A percentile compares a stretch with the other conserved stretches of the same genome.
Conservation (phyloP, 768 basidiomycete genomes). For the Boletus rubescentipes region DNA sequence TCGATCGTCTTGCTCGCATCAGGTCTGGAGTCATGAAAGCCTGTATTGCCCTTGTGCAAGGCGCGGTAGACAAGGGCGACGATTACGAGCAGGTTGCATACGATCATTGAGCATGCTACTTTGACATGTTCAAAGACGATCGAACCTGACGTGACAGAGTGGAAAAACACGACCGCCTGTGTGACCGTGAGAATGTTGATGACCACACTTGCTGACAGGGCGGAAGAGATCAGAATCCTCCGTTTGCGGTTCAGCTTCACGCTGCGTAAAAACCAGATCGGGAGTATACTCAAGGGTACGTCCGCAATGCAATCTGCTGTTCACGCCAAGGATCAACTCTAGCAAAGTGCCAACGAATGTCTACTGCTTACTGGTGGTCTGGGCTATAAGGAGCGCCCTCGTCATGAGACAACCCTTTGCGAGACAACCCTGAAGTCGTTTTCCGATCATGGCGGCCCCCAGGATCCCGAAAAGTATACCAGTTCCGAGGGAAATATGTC, state of each 20-base stretch:
- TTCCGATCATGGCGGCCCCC: slow-evolving; percentile 1
- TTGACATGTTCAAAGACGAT: slow-evolving; percentile 26
- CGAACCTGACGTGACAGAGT: slow-evolving; percentile 1
- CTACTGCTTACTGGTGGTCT: slow-evolving; percentile 21
- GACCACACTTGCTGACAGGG: slow-evolving; percentile 23
- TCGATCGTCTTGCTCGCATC: background rate
- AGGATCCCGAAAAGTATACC: slow-evolving; percentile 19
- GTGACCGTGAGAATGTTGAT: slow-evolving; percentile 21
- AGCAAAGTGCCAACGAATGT: background rate
- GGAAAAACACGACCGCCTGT: slow-evolving; percentile 9
- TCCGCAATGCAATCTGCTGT: slow-evolving; percentile 25
- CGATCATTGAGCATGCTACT: slow-evolving; percentile 15
- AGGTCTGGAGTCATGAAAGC: background rate
- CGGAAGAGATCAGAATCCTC: slow-evolving; percentile 18
- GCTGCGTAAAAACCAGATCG: slow-evolving; percentile 15
- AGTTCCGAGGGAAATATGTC: background rate
- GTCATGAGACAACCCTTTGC: slow-evolving; percentile 7
- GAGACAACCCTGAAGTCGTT: slow-evolving; percentile 14
- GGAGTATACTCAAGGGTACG: slow-evolving; percentile 20
- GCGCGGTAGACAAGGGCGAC: slow-evolving; percentile 20
- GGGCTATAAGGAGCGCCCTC: slow-evolving; percentile 7
- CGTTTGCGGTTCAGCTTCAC: slow-evolving; percentile 15
- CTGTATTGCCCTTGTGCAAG: background rate
- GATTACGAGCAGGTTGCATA: slow-evolving; percentile 27
- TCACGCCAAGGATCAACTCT: background rate